phyloP scores from a whole-genome alignment of 345 rosid species.

The Eutrema japonicum region DNA sequence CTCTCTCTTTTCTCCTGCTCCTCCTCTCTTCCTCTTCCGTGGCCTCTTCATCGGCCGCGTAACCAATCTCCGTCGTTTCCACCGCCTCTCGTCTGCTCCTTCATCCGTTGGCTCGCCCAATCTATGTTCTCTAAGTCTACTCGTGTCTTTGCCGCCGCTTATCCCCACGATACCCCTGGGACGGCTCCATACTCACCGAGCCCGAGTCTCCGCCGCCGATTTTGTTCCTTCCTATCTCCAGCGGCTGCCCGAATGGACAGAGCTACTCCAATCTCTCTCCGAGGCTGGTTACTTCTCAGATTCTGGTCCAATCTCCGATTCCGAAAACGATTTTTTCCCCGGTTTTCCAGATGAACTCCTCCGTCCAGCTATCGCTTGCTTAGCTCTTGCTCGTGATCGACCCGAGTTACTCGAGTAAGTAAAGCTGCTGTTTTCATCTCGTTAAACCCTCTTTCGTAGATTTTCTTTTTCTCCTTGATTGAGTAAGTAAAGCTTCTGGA shows the following conservation, averaged over 20 bases:
- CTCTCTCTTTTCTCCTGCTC: constrained; percentile 60
- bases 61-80: constrained; percentile 38
- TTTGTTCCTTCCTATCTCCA: constrained; percentile 25
- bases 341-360: constrained; percentile 60
- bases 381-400: constrained; percentile 65
- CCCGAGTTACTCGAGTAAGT: constrained; percentile 60
- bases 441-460: not conserved
- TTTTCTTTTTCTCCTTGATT: not conserved
- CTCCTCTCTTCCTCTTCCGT: constrained; percentile 46
- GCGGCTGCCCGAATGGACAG: constrained; percentile 54
- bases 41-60: constrained; percentile 43
- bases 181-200: constrained; percentile 35
- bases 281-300: constrained; percentile 50
- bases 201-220: constrained; percentile 33
- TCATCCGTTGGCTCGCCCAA: constrained; percentile 25
- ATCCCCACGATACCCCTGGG: constrained; percentile 35
- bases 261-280: constrained; percentile 47
- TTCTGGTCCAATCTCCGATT: constrained; percentile 14
- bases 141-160: constrained; percentile 23
- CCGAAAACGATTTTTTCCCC: constrained; percentile 42
- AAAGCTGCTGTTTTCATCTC: constrained; percentile 1
- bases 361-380: constrained; percentile 60
- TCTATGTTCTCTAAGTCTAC: constrained; percentile 20
- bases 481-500: not conserved
- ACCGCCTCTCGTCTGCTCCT: constrained; percentile 11